Evolutionary conservation across 2,329 filamentous ascomycete genomes (phyloP).

Genomic region (Talaromyces sp.): DNA sequence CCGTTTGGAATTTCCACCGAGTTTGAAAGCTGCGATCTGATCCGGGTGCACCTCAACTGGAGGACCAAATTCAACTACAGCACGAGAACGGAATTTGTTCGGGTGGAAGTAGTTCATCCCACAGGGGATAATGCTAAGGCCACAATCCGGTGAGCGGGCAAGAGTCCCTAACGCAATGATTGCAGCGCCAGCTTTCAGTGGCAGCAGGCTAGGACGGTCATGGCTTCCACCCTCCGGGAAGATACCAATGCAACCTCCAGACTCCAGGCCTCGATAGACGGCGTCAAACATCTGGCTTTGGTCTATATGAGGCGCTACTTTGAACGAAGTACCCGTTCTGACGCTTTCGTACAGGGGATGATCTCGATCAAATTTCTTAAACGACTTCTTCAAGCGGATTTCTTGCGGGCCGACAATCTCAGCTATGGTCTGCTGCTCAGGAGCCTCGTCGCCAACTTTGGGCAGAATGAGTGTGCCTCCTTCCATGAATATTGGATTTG

Average conservation of each 20-base stretch:
- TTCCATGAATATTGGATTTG: constrained; percentile 62
- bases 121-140: constrained; percentile 87
- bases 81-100: constrained; percentile 93
- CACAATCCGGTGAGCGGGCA: constrained; percentile 77
- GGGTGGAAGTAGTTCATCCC: constrained; percentile 99
- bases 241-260: constrained; percentile 87
- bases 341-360: constrained; percentile 47
- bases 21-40: constrained; percentile 78
- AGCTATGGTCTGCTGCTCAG: constrained; percentile 75
- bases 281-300: constrained; percentile 91
- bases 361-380: constrained; percentile 61
- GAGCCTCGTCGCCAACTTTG: constrained; percentile 68
- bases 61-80: constrained; percentile 89
- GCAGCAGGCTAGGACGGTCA: constrained; percentile 84
- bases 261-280: constrained; percentile 76
- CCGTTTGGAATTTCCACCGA: constrained; percentile 62
- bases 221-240: constrained; percentile 97
- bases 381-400: constrained; percentile 78
- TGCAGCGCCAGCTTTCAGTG: constrained; percentile 91
- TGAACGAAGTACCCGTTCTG: constrained; percentile 69
- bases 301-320: constrained; percentile 86
- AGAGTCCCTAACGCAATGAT: constrained; percentile 95
- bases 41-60: constrained; percentile 83
- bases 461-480: constrained; percentile 85
- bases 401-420: constrained; percentile 77